Conservation (phyloP, 2,329 filamentous ascomycete species). For the Fusarium agapanthi region DNA sequence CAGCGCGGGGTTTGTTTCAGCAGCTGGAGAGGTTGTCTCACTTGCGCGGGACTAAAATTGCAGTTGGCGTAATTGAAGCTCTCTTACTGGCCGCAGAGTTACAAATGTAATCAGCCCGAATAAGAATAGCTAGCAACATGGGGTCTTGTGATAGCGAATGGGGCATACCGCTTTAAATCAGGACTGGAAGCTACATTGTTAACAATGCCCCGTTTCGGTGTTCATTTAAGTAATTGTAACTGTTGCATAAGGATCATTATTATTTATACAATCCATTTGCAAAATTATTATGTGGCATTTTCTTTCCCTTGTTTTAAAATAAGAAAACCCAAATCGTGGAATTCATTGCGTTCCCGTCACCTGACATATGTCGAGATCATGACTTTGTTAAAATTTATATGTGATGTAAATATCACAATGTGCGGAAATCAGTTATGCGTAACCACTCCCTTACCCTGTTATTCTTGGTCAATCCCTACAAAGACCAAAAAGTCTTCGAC, state of each 20-base stretch:
- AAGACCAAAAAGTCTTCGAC: constrained; percentile 3
- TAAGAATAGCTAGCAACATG: background rate
- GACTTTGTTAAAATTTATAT: background rate
- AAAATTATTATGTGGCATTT: background rate
- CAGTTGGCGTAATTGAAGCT: background rate
- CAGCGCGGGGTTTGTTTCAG: background rate
- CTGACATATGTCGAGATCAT: rapidly evolving
- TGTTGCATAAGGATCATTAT: rapidly evolving
- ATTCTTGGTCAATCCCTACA: background rate
- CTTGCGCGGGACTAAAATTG: background rate
- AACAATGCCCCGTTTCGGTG: background rate
- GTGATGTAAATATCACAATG: too few relatives aligned
- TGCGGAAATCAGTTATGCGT: rapidly evolving
- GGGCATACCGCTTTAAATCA: background rate
- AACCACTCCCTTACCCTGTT: background rate
- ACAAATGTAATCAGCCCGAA: too few relatives aligned
- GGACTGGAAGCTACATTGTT: background rate
- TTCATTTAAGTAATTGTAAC: background rate
- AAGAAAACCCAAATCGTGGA: background rate
- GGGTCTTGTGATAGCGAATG: background rate
- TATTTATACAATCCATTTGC: rapidly evolving
- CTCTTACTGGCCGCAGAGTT: background rate
- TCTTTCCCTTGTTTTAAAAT: too few relatives aligned
- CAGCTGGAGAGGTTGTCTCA: background rate
- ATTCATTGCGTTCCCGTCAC: background rate